These are phyloP conservation scores for Pulveroboletus sp. DNA, from an alignment of 768 basidiomycete species.

Conservation along the genomic window DNA sequence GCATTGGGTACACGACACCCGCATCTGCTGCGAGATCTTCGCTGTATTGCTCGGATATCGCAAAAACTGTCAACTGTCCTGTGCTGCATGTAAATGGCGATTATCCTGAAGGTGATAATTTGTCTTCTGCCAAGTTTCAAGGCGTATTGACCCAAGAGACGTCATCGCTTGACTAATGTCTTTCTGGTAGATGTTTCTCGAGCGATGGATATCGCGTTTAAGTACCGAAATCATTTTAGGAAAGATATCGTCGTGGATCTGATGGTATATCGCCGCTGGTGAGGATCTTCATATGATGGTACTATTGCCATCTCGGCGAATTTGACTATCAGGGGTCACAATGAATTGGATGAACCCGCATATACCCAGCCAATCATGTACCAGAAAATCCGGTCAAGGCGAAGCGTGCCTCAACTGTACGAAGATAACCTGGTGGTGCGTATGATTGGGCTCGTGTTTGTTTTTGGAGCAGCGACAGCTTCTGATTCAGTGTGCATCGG, in stretches of 20 bases:
- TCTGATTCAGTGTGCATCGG: not conserved
- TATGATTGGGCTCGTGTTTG: slow-evolving; percentile 4
- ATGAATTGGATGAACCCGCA: slow-evolving; percentile 82
- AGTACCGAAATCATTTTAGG: slow-evolving; percentile 81
- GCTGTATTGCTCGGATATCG: slow-evolving; percentile 82
- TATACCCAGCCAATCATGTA: slow-evolving; percentile 93
- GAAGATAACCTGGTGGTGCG: slow-evolving; percentile 73
- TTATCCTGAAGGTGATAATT: slow-evolving; percentile 64
- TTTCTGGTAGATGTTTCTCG: slow-evolving; percentile 63
- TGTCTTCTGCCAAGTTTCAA: not conserved
- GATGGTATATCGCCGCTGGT: slow-evolving; percentile 85
- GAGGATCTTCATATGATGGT: slow-evolving; percentile 13
- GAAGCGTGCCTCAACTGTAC: slow-evolving; percentile 76
- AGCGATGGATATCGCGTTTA: slow-evolving; percentile 85
- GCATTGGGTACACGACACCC: slow-evolving; percentile 91
- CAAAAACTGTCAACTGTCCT: slow-evolving; percentile 88
- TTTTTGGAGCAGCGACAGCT: not conserved
- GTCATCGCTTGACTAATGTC: not conserved
- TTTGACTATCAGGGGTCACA: slow-evolving; percentile 62
- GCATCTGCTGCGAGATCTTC: slow-evolving; percentile 81
- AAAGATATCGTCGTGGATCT: slow-evolving; percentile 91
- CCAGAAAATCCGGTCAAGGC: slow-evolving; percentile 72
- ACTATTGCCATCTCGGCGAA: not conserved
- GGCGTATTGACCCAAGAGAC: not conserved
- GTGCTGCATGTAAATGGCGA: slow-evolving; percentile 92